Percentiles rank a stretch among this genome's conserved stretches.
phyloP scores from a whole-genome alignment of 345 rosid genomes.

The Eucalyptus polyanthemos region DNA sequence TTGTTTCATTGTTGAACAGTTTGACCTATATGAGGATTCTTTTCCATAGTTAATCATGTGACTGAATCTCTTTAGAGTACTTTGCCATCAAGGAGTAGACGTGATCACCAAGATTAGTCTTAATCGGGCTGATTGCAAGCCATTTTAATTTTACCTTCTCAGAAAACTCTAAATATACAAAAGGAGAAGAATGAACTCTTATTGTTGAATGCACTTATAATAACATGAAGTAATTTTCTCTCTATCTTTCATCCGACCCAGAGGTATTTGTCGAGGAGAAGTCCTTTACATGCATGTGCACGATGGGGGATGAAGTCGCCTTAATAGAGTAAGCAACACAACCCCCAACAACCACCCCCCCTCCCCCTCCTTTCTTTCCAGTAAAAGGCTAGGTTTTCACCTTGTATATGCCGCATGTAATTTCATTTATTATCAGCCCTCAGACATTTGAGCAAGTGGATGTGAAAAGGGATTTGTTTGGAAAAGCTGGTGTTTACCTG shows the following conservation, averaged over 20 bases:
- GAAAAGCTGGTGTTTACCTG: conserved; percentile 61
- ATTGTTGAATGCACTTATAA: not conserved
- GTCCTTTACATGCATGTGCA: conserved; percentile 67
- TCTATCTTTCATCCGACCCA: conserved; percentile 11
- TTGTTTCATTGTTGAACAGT: not conserved
- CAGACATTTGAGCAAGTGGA: conserved; percentile 80
- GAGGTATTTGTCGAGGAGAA: conserved; percentile 82
- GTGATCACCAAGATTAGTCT: not conserved
- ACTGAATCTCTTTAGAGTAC: not conserved
- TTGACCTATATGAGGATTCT: not conserved
- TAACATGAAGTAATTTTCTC: not conserved
- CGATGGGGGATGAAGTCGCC: conserved; percentile 50
- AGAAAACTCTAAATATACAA: not conserved
- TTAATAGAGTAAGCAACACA: conserved; percentile 68
- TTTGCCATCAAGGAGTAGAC: not conserved
- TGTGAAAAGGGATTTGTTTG: conserved; percentile 64
- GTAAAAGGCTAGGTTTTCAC: not conserved
- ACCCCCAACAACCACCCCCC: not conserved
- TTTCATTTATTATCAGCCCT: conserved; percentile 31
- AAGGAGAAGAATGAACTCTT: not conserved
- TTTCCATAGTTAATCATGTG: not conserved
- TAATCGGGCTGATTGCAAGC: not conserved
- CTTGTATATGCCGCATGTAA: not conserved
- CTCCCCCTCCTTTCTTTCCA: not conserved
- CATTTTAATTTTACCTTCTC: not conserved